Evolutionary conservation across 2,329 filamentous ascomycete genomes (phyloP).

Genomic region (Penicillium sp.): DNA sequence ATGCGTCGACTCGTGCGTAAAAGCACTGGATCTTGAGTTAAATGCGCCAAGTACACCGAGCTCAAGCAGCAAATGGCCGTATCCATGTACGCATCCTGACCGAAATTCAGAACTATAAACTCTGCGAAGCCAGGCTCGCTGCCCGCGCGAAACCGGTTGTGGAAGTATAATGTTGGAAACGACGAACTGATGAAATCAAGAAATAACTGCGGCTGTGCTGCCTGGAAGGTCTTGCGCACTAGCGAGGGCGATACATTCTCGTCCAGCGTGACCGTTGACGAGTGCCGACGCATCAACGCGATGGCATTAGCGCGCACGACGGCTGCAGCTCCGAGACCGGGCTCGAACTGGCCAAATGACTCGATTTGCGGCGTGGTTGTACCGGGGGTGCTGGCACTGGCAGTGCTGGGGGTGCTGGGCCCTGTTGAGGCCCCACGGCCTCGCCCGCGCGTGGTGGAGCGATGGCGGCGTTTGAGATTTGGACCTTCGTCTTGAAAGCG

Average conservation of each 20-base stretch:
- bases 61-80: conserved; percentile 31
- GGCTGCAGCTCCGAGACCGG: conserved; percentile 14
- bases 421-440: conserved; percentile 7
- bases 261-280: conserved; percentile 18
- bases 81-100: conserved; percentile 28
- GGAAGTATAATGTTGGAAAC: conserved; percentile 32
- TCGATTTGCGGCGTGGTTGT: neutral
- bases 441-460: conserved; percentile 15
- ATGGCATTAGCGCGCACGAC: conserved; percentile 29
- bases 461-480: conserved; percentile 36
- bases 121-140: conserved; percentile 26
- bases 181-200: conserved; percentile 30
- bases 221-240: conserved; percentile 23
- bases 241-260: conserved; percentile 26
- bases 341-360: neutral
- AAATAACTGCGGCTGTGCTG: conserved; percentile 28
- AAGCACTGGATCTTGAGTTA: conserved; percentile 27
- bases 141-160: conserved; percentile 31
- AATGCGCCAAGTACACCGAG: conserved; percentile 29
- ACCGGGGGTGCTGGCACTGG: neutral
- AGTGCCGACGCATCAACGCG: conserved; percentile 28
- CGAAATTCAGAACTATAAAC: conserved; percentile 28
- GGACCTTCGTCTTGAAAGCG: conserved; percentile 44
- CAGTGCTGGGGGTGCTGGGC: conserved; percentile 2
- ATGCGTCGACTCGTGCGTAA: conserved; percentile 29